Evolutionary conservation across 108 stramenopile species (phyloP).

Genomic region (Skeletonema menzelii): DNA sequence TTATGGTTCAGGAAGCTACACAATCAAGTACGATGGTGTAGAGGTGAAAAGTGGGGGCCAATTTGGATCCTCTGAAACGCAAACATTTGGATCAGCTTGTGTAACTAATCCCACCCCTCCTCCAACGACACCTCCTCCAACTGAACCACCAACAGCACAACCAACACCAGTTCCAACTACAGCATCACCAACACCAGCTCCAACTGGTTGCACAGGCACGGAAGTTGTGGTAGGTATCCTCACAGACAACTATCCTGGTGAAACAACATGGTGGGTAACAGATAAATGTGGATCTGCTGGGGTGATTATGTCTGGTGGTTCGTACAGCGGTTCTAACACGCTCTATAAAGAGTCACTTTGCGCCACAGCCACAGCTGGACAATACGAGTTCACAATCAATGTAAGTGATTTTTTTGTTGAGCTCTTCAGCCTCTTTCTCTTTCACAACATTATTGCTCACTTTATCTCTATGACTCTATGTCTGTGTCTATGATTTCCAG

Average conservation of each 20-base stretch:
- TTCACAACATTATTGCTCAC: too few relatives aligned
- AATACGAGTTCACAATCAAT: constrained; percentile 15
- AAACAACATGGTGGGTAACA: neutral
- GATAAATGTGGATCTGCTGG: neutral
- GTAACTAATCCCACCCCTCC: too few relatives aligned
- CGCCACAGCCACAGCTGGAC: neutral
- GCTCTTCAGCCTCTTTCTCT: too few relatives aligned
- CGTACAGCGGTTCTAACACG: neutral
- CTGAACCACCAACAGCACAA: too few relatives aligned
- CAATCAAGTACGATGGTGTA: constrained; percentile 10
- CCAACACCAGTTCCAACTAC: too few relatives aligned
- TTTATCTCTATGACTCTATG: too few relatives aligned
- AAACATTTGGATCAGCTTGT: neutral
- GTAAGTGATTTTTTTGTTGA: too few relatives aligned
- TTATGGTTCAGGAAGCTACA: constrained; percentile 27
- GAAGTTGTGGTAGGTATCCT: neutral
- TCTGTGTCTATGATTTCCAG: too few relatives aligned
- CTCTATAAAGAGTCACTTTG: too few relatives aligned
- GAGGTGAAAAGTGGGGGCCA: constrained; percentile 6
- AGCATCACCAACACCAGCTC: too few relatives aligned
- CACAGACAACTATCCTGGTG: constrained; percentile 2
- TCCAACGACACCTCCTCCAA: too few relatives aligned
- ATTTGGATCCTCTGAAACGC: constrained; percentile 14
- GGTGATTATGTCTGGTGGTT: neutral
- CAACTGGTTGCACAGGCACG: neutral